A percentile compares a stretch with the other conserved stretches of the same genome.
Evolutionary conservation across 108 stramenopile genomes (phyloP).

Genomic region (Epithemia pelagica): DNA sequence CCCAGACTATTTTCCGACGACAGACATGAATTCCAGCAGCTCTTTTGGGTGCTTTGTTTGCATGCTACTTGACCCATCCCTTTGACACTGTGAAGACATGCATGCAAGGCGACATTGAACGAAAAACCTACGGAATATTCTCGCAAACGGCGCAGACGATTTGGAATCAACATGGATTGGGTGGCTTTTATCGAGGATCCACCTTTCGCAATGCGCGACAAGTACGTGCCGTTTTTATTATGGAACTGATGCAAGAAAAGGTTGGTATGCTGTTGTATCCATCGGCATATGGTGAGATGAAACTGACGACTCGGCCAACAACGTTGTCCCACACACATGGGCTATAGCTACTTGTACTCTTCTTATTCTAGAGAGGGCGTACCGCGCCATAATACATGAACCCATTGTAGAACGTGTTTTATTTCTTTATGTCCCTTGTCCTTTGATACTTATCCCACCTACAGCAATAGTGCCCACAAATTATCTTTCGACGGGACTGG

Average conservation of each 20-base stretch:
- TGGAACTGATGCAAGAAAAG: constrained; percentile 71
- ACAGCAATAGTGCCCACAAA: no score
- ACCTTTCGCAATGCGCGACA: constrained; percentile 88
- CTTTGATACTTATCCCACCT: no score
- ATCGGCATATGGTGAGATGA: constrained; percentile 25
- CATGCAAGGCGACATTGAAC: constrained; percentile 93
- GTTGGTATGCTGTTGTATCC: constrained; percentile 53
- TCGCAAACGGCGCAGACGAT: constrained; percentile 59
- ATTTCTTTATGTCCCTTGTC: no score
- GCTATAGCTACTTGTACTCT: no score
- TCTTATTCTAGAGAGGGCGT: no score
- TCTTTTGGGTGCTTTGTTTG: constrained; percentile 80
- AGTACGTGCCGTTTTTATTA: constrained; percentile 88
- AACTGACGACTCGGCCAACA: neutral
- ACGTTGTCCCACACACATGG: neutral
- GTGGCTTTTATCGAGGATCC: constrained; percentile 87
- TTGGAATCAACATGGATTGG: constrained; percentile 47
- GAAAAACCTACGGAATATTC: constrained; percentile 67
- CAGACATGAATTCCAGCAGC: constrained; percentile 86
- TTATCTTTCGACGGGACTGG: no score
- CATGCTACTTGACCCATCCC: constrained; percentile 86
- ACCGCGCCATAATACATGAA: no score
- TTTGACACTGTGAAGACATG: constrained; percentile 92
- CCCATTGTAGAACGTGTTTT: no score
- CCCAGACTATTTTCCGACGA: constrained; percentile 72